Evolutionary conservation across 192 early-diverging fungal genomes (phyloP), one percentile per base, ranked within the genome.

Genomic region (Podila epigama): DNA sequence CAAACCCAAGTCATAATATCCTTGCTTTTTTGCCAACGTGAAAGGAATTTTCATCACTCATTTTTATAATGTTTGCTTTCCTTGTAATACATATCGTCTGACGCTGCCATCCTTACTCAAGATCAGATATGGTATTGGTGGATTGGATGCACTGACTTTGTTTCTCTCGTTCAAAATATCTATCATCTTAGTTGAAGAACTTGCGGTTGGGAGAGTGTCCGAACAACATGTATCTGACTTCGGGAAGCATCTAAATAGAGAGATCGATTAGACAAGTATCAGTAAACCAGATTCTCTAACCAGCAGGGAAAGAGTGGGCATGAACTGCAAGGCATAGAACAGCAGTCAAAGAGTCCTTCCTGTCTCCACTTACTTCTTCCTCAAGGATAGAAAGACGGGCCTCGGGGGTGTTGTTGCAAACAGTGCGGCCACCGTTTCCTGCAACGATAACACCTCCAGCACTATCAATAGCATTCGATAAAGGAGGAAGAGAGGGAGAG

Each of bases 171-270:
- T 18, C 44, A 48, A 7, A 48, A 22, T 42, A n/a, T 48, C n/a
- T 8, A 48, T 22, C n/a, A 22, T 10, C 48, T 71, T 89, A 95
- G 84, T 96, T 94, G 85, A 91, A 96, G 88, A 95, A 98, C 70
- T 88, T 92, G 85, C 96, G 92, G 83, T 86, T 92, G 37, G 92
- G 91, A 35, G 95, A 95, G 57, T 92, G 92, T 8, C 95, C 97
- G 82, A 95, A 99, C 57, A 99, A 87, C 51, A 90, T 73, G 69
- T 90, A 84, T 55, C 96, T 94, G 77, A 98, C 90, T 68, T 95
- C 92, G 33, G 97, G 97, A 62, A 99, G 90, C 94, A 97, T 92
- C 94, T 94, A 63, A n/a, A n/a, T n/a, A n/a, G n/a, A n/a, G n/a
- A n/a, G n/a, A n/a, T n/a, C n/a, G n/a, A n/a, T n/a, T n/a, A n/a